Conservation (phyloP, 768 basidiomycete species). For the Nevesoporus exiguus region DNA sequence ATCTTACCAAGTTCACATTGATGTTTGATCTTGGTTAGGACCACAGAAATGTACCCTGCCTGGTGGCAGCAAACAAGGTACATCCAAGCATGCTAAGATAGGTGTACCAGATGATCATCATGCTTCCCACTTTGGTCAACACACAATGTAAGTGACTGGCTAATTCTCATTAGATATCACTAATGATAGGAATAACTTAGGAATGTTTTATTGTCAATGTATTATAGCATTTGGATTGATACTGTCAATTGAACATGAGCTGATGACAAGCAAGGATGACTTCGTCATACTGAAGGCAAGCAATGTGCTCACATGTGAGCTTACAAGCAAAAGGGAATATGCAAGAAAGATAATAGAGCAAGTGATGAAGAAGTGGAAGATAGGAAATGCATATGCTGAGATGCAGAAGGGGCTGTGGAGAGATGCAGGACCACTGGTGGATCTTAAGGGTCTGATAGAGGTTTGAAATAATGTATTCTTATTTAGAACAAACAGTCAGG, state of each 20-base stretch:
- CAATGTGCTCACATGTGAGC: no score
- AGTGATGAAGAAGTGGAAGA: not conserved
- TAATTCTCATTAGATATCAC: no score
- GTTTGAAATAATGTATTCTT: no score
- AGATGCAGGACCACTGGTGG: not conserved
- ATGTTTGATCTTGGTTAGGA: not conserved
- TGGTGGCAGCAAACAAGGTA: not conserved
- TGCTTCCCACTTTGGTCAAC: not conserved
- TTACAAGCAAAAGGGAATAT: not conserved
- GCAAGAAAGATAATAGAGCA: not conserved
- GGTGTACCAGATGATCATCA: not conserved
- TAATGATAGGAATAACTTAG: no score
- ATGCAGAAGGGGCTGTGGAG: not conserved
- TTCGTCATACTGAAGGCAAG: no score
- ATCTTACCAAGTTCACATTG: not conserved
- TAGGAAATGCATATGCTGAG: not conserved
- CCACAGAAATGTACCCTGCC: no score
- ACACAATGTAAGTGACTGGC: no score
- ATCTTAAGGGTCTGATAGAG: no score
- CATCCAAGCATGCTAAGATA: not conserved
- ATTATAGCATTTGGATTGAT: not conserved
- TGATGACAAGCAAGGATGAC: no score
- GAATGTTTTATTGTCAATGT: not conserved
- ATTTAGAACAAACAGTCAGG: no score
- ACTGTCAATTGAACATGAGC: no score